These are phyloP conservation scores for Claviceps arundinis DNA, from an alignment of 2,329 filamentous ascomycete genomes.

Conservation along the genomic window DNA sequence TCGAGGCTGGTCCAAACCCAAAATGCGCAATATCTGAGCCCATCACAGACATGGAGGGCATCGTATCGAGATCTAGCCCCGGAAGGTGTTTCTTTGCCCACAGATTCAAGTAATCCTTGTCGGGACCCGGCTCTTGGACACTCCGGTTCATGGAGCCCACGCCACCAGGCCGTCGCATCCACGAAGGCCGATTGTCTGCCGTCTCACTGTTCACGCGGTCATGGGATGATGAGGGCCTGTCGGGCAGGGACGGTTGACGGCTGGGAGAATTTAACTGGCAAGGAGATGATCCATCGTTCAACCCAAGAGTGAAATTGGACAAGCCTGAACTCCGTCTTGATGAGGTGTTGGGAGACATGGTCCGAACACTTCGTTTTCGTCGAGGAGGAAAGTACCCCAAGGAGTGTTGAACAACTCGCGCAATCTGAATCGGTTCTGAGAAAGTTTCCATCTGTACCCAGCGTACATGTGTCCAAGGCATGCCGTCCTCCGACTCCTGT, in stretches of 20 bases:
- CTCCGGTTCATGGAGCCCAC: conserved; percentile 68
- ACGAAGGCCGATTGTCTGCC: conserved; percentile 33
- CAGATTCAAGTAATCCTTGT: conserved; percentile 69
- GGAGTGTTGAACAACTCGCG: conserved; percentile 63
- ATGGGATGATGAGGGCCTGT: conserved; percentile 22
- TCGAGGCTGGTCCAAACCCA: conserved; percentile 31
- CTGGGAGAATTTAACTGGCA: conserved; percentile 31
- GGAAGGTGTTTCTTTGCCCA: conserved; percentile 77
- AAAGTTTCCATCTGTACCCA: conserved; percentile 72
- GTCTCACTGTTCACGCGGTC: conserved; percentile 25
- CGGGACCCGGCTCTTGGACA: conserved; percentile 65
- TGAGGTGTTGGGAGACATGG: conserved; percentile 52
- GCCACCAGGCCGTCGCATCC: conserved; percentile 74
- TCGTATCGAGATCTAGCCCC: conserved; percentile 54
- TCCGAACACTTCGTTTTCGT: conserved; percentile 67
- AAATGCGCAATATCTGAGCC: conserved; percentile 47
- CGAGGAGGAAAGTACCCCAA: conserved; percentile 88
- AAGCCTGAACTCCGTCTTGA: conserved; percentile 54
- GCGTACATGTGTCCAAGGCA: conserved; percentile 72
- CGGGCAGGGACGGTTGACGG: conserved; percentile 20
- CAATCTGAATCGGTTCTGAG: conserved; percentile 65
- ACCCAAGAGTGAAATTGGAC: conserved; percentile 29
- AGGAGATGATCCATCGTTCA: conserved; percentile 21
- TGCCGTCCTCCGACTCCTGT: conserved; percentile 37
- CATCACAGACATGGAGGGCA: conserved; percentile 54